Conservation (phyloP, 495 filamentous ascomycete species). For the Cercophora sp. region DNA sequence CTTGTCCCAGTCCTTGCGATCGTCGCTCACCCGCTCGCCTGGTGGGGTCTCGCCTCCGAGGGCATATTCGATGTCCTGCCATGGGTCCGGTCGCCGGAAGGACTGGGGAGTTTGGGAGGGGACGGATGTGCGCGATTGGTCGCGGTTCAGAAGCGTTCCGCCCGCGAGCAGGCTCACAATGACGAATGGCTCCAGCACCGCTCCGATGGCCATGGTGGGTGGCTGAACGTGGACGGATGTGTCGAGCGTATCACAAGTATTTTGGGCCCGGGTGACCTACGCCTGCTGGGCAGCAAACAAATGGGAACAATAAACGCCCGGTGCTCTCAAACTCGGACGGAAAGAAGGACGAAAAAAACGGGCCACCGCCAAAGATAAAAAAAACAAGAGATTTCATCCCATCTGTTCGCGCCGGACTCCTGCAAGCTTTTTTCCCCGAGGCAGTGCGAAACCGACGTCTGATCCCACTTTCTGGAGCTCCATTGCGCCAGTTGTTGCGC, state of each 20-base stretch:
- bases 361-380: background rate
- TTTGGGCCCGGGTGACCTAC: background rate
- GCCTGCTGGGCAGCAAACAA: background rate
- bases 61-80: constrained; percentile 23
- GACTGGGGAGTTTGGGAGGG: too few species aligned
- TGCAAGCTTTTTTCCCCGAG: constrained; percentile 1
- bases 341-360: background rate
- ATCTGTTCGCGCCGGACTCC: background rate
- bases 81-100: constrained; percentile 14
- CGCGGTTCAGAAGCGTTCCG: constrained; percentile 34
- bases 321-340: background rate
- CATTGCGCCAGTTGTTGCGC: background rate
- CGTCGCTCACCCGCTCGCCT: background rate
- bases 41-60: constrained; percentile 1
- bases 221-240: too few species aligned
- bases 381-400: background rate
- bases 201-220: constrained; percentile 29
- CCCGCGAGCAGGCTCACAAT: constrained; percentile 30
- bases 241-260: background rate
- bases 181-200: constrained; percentile 30
- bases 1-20: constrained; percentile 1
- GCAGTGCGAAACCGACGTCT: background rate
- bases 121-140: constrained; percentile 9
- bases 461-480: background rate
- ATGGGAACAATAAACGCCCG: background rate